Percentiles rank a stretch among this genome's conserved stretches.
Conservation (phyloP, 2,329 filamentous ascomycete species). For the Trichoderma oligosporum region DNA sequence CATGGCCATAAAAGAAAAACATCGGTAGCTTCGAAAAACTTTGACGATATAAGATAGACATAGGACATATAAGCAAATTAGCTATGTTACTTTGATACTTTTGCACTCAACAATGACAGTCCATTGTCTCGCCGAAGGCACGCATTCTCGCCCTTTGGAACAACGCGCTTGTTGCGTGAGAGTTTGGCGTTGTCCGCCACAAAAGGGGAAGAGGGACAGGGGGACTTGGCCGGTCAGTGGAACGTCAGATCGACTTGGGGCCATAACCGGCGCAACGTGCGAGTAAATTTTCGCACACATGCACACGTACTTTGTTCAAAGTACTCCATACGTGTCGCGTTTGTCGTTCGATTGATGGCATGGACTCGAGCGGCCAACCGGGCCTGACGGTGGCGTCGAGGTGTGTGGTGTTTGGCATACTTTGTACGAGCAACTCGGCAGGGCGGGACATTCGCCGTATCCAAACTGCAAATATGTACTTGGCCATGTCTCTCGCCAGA, state of each 20-base stretch:
- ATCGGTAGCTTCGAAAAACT: too few species aligned
- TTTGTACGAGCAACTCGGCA: not conserved
- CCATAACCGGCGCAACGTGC: constrained; percentile 9
- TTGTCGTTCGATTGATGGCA: not conserved
- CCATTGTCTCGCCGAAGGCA: constrained; percentile 14
- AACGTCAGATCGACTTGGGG: constrained; percentile 11
- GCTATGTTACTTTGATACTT: not conserved
- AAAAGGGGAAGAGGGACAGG: constrained; percentile 14
- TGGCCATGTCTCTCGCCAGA: not conserved
- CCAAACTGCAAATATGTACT: too few species aligned
- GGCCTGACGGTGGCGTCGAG: constrained; percentile 5
- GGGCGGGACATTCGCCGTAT: not conserved
- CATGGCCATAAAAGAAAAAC: too few species aligned
- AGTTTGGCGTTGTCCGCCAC: not conserved
- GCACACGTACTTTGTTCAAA: not conserved
- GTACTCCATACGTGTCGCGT: not conserved
- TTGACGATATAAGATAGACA: too few species aligned
- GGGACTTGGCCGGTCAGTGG: constrained; percentile 12
- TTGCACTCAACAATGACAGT: not conserved
- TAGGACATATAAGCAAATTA: too few species aligned
- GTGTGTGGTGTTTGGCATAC: not conserved
- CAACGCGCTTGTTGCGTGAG: constrained; percentile 13
- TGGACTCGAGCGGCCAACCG: not conserved
- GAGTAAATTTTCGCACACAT: not conserved
- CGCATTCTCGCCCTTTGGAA: constrained; percentile 9